These are phyloP conservation scores for Saccharomycopsis sp. DNA, from an alignment of 805 yeast genomes.

Conservation along the genomic window DNA sequence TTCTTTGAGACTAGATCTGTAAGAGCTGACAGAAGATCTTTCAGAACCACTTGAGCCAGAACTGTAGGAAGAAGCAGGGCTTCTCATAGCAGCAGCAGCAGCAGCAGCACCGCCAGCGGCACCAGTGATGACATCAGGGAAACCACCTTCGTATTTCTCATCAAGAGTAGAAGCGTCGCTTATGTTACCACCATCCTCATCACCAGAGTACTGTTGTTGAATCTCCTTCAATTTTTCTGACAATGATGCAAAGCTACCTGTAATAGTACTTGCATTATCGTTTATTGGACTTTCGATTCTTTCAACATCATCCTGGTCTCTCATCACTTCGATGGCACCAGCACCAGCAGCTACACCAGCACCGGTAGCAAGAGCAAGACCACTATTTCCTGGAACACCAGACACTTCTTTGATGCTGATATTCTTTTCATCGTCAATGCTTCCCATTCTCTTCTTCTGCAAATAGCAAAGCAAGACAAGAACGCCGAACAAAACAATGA, in stretches of 20 bases:
- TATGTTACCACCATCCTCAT: conserved; percentile 8
- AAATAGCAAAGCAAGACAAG: conserved; percentile 13
- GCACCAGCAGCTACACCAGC: conserved; percentile 16
- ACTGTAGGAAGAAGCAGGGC: neutral
- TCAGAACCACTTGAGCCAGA: neutral
- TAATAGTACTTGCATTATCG: conserved; percentile 20
- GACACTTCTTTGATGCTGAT: conserved; percentile 9
- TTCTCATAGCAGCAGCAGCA: neutral
- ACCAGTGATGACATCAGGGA: neutral
- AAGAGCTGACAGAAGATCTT: conserved; percentile 11
- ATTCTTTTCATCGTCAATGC: conserved; percentile 14
- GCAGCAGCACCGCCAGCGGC: conserved; percentile 11
- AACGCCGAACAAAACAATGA: conserved; percentile 4
- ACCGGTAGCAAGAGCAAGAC: conserved; percentile 7
- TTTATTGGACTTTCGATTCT: conserved; percentile 13
- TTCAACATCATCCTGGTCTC: conserved; percentile 6
- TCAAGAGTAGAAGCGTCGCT: conserved; percentile 11
- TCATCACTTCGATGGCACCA: conserved; percentile 14
- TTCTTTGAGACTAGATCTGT: conserved; percentile 16
- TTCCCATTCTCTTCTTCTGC: conserved; percentile 13
- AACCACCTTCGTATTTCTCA: conserved; percentile 3
- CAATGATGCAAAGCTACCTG: conserved; percentile 20
- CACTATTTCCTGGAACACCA: conserved; percentile 1
- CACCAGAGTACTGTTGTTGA: conserved; percentile 17
- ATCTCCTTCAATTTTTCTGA: conserved; percentile 20